Evolutionary conservation across 2,329 filamentous ascomycete species (phyloP).

Genomic region (Alternaria ethzedia): DNA sequence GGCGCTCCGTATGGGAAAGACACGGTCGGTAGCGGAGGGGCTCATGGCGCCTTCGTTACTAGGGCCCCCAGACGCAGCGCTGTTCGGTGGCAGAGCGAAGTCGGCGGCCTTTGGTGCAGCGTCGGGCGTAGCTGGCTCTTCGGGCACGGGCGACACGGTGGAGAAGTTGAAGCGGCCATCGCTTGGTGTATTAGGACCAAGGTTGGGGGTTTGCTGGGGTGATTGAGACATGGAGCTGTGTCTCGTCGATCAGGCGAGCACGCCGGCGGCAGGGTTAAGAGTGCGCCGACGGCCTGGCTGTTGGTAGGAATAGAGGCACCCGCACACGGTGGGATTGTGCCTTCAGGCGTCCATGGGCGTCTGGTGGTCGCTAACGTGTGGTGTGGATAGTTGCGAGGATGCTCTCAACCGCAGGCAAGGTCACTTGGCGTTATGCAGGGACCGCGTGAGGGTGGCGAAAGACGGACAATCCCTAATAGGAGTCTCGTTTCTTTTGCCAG

Average conservation of each 20-base stretch:
- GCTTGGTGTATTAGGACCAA: constrained; percentile 12
- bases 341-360: constrained; percentile 32
- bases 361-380: constrained; percentile 3
- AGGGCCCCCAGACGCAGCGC: constrained; percentile 21
- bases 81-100: constrained; percentile 12
- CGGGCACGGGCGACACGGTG: constrained; percentile 21
- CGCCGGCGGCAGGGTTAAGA: not conserved
- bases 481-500: constrained; percentile 8
- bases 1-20: constrained; percentile 83
- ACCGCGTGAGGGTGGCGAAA: constrained; percentile 20
- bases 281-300: not conserved
- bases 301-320: constrained; percentile 3
- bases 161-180: constrained; percentile 10
- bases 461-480: constrained; percentile 14
- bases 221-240: constrained; percentile 35
- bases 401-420: constrained; percentile 1
- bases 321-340: constrained; percentile 13
- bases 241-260: constrained; percentile 4
- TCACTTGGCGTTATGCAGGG: constrained; percentile 32
- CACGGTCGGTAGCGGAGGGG: constrained; percentile 62
- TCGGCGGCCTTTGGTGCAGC: constrained; percentile 6
- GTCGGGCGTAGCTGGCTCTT: constrained; percentile 14
- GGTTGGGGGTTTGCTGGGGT: constrained; percentile 19
- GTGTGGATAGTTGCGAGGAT: not conserved
- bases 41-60: constrained; percentile 43